Percentiles rank a stretch among this genome's conserved stretches.
Evolutionary conservation across 2,329 filamentous ascomycete genomes (phyloP).

Genomic region (Scedosporium aurantiacum): DNA sequence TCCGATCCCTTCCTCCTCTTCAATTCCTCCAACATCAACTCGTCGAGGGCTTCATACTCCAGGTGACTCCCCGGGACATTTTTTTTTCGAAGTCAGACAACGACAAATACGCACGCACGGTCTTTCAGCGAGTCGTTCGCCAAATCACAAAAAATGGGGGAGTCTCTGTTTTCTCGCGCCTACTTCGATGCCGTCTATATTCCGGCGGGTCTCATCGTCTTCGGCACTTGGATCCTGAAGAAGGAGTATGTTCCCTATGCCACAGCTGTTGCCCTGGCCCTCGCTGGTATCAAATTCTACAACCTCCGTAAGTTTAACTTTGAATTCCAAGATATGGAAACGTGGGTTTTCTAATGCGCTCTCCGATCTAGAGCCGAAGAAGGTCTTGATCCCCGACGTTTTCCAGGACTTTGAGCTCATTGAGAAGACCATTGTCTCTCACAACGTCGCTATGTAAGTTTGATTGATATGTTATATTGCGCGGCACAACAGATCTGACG

Average conservation of each 20-base stretch:
- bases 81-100: background rate
- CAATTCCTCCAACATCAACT: background rate
- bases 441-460: conserved; percentile 90
- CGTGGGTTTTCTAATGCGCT: background rate
- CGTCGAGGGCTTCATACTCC: too few relatives aligned
- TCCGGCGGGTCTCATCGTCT: conserved; percentile 65
- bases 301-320: conserved; percentile 49
- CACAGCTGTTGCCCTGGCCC: conserved; percentile 48
- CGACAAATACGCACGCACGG: too few relatives aligned
- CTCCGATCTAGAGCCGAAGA: conserved; percentile 52
- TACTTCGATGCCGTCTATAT: conserved; percentile 75
- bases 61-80: too few relatives aligned
- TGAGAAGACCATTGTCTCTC: conserved; percentile 90
- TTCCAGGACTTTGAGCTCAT: conserved; percentile 91
- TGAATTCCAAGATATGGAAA: background rate
- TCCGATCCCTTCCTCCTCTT: background rate
- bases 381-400: conserved; percentile 72
- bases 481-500: background rate
- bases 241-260: conserved; percentile 65
- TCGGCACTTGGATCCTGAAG: conserved; percentile 70
- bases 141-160: conserved; percentile 15
- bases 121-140: background rate
- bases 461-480: background rate
- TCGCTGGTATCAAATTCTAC: conserved; percentile 63
- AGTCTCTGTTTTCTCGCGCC: conserved; percentile 41